Base-by-base conservation (phyloP, 495 filamentous ascomycete genomes). In the Astrothelium subdiscretum region DNA sequence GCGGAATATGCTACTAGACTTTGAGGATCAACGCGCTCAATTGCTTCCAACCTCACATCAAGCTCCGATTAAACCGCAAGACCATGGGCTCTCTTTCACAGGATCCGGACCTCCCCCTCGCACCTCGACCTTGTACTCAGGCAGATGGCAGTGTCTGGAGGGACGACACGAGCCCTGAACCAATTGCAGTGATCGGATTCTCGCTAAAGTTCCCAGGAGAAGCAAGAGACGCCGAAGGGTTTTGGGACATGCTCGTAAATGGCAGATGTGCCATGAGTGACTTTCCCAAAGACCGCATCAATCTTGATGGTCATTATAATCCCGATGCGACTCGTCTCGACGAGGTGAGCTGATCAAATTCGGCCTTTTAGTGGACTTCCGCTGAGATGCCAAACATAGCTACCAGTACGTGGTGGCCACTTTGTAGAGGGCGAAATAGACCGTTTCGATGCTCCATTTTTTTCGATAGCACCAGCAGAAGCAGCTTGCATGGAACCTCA, bases 241-340 rank as follows among this genome's bases (percentile, higher is more conserved):
- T 48, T n/a, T 48, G 5, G 5, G 8, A 48, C 8, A 11, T 48
- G 42, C 42, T 48, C 11, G 3, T 48, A 3, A n/a, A 8, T n/a
- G 18, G 18, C 5, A 3, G 42, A 10, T 48, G 11, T 8, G 42
- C 42, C 3, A 10, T 8, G 4, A 48, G 8, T 3, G 42, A 62
- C 52, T 60, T 62, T 15, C 60, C 60, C 10, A 20, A 35, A 10
- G 60, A 62, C n/a, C n/a, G 60, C 11, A 60, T 57, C 44, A 57
- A 24, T 27, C 12, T 62, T 11, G 60, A 62, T 27, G 20, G 10
- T 10, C 59, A 29, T 44, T 62, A 60, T 32, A 52, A 62, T 20
- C 42, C 42, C 4, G 42, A 48, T n/a, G 11, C 42, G 13, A n/a
- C 13, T 3, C 42, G 42, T 48, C 6, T 15, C 15, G 35, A 15